Conservation (phyloP, 179 eudicot species). For the Silene noctiflora region DNA sequence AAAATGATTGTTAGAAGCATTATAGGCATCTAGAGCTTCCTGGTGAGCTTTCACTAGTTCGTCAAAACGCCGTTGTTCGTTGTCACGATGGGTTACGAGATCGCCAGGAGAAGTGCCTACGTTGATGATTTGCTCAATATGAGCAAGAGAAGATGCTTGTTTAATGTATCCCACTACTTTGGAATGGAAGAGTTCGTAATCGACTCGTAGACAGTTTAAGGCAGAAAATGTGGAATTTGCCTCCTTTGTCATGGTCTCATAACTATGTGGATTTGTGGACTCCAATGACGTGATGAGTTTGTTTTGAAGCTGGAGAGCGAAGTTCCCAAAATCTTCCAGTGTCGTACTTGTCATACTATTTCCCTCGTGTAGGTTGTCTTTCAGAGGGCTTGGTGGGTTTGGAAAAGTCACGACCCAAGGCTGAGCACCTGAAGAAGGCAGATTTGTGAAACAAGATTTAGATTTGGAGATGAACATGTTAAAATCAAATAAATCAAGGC, state of each 20-base stretch:
- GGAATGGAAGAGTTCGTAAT: constrained; percentile 21
- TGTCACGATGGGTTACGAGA: constrained; percentile 8
- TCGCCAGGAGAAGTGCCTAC: constrained; percentile 6
- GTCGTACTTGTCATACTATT: constrained; percentile 18
- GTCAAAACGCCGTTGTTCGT: constrained; percentile 17
- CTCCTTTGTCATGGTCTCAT: constrained; percentile 28
- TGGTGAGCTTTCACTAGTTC: constrained; percentile 13
- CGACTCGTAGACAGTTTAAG: constrained; percentile 22
- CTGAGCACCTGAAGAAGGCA: constrained; percentile 9
- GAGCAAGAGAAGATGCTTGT: constrained; percentile 22
- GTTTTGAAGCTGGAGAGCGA: constrained; percentile 24
- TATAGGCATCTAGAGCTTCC: constrained; percentile 16
- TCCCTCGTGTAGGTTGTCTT: constrained; percentile 2
- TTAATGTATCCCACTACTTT: constrained; percentile 27
- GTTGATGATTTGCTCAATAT: constrained; percentile 17
- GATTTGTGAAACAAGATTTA: neutral
- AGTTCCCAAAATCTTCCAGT: constrained; percentile 14
- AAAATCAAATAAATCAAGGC: neutral
- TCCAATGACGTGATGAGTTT: constrained; percentile 24
- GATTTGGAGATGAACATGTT: constrained; percentile 6
- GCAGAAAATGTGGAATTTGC: constrained; percentile 28
- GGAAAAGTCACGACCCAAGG: neutral
- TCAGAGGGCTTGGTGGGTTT: constrained; percentile 13
- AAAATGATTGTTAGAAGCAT: constrained; percentile 22
- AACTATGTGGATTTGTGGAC: constrained; percentile 24